phyloP scores from a whole-genome alignment of 202 grass and related monocot genomes.

The Eragrostis tef region DNA sequence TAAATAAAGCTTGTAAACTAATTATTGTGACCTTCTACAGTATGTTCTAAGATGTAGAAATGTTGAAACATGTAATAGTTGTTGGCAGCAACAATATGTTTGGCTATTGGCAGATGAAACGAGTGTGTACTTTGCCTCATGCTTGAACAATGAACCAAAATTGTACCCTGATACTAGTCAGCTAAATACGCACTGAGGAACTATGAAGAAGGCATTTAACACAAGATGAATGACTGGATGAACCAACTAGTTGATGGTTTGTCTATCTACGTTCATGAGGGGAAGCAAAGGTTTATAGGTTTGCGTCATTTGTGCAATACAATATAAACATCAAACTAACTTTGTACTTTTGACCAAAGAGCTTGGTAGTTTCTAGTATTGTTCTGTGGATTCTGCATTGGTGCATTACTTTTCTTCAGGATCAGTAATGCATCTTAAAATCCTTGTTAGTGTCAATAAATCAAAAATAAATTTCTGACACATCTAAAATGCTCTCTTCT shows the following conservation, averaged over 20 bases:
- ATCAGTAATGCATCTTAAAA: not conserved
- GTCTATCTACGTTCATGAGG: not conserved
- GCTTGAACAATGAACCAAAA: too few species aligned
- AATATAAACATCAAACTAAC: not conserved
- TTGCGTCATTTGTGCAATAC: not conserved
- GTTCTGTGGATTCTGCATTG: slow-evolving; percentile 9
- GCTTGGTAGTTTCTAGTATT: not conserved
- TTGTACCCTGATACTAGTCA: too few species aligned
- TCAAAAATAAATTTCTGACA: not conserved
- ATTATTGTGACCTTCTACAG: not conserved
- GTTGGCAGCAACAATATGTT: not conserved
- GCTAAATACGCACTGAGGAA: too few species aligned
- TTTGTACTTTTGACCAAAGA: not conserved
- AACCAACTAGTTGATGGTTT: not conserved
- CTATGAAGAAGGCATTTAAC: not conserved
- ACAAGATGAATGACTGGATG: not conserved
- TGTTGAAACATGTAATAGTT: not conserved
- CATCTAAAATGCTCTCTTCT: not conserved
- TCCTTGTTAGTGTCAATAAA: not conserved
- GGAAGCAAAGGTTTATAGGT: not conserved
- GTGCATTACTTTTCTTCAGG: not conserved
- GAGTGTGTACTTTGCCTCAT: not conserved
- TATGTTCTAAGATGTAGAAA: slow-evolving; percentile 3
- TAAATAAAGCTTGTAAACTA: slow-evolving; percentile 26
- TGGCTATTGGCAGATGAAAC: not conserved